Conservation (phyloP, 2,329 filamentous ascomycete species). For the Colletotrichum zoysiae region DNA sequence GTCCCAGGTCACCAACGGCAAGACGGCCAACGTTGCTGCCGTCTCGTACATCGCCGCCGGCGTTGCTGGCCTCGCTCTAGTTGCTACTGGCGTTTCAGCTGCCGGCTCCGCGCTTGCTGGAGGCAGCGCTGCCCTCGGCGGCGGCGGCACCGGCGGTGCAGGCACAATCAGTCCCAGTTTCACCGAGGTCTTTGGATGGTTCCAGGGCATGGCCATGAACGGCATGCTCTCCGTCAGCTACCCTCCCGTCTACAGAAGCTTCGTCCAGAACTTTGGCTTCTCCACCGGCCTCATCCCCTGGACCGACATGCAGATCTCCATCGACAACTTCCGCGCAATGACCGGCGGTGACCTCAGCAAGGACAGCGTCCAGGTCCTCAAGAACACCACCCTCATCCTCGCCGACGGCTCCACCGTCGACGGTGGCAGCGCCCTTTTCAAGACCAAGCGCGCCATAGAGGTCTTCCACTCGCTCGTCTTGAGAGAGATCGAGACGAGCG, state of each 20-base stretch:
- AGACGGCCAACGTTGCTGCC: constrained; percentile 79
- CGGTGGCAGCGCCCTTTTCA: constrained; percentile 40
- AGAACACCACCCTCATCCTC: constrained; percentile 81
- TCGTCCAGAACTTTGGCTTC: constrained; percentile 94
- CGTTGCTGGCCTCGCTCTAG: constrained; percentile 85
- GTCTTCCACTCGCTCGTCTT: constrained; percentile 62
- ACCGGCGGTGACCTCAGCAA: constrained; percentile 90
- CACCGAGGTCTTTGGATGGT: constrained; percentile 86
- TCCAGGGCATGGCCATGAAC: constrained; percentile 94
- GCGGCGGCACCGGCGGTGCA: constrained; percentile 67
- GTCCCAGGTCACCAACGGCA: constrained; percentile 87
- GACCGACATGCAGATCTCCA: constrained; percentile 81
- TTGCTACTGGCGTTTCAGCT: constrained; percentile 79
- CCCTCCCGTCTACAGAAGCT: constrained; percentile 88
- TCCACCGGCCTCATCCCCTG: constrained; percentile 87
- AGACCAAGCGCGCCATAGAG: constrained; percentile 61
- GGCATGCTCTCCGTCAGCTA: constrained; percentile 95
- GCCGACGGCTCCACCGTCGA: constrained; percentile 68
- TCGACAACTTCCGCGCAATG: constrained; percentile 82
- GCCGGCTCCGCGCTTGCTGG: constrained; percentile 70
- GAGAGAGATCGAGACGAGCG: constrained; percentile 64
- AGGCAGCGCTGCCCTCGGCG: constrained; percentile 62
- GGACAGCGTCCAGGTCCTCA: constrained; percentile 81
- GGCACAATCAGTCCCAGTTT: constrained; percentile 85
- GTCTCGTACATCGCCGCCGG: constrained; percentile 88